Evolutionary conservation across 2,329 filamentous ascomycete genomes (phyloP).

Genomic region (Stylonectria norvegica): DNA sequence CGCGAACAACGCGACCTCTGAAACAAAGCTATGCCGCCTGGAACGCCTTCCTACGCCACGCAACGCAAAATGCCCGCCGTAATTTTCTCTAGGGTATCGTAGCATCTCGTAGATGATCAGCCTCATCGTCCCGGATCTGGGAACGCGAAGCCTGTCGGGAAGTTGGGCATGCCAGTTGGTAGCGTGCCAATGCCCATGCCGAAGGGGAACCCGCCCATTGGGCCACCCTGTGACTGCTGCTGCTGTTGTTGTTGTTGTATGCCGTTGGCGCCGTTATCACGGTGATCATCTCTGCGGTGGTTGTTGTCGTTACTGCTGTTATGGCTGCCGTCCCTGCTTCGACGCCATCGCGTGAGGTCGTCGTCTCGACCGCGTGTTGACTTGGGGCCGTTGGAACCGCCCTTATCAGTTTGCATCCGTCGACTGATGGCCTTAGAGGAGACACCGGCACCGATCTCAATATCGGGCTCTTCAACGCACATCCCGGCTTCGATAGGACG

Average conservation of each 20-base stretch:
- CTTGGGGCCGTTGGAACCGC: conserved; percentile 62
- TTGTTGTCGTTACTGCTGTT: conserved; percentile 19
- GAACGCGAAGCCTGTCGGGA: conserved; percentile 39
- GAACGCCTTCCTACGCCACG: too few relatives aligned
- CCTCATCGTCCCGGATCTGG: conserved; percentile 30
- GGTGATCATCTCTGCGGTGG: conserved; percentile 12
- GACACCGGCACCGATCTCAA: conserved; percentile 95
- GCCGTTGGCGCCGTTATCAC: conserved; percentile 11
- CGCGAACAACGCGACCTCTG: too few relatives aligned
- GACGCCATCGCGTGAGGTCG: conserved; percentile 32
- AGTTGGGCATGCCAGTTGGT: conserved; percentile 43
- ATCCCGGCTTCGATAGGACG: conserved; percentile 75
- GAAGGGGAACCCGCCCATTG: conserved; percentile 35
- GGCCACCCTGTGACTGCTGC: conserved; percentile 21
- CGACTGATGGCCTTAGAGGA: conserved; percentile 83
- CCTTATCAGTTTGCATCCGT: conserved; percentile 66
- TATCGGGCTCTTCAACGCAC: conserved; percentile 94
- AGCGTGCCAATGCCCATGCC: conserved; percentile 39
- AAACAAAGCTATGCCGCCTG: too few relatives aligned
- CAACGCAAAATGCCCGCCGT: too few relatives aligned
- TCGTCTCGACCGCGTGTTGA: conserved; percentile 50
- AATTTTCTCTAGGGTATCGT: too few relatives aligned
- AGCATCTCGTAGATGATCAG: too few relatives aligned
- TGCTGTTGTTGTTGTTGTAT: conserved; percentile 13
- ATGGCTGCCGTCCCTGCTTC: conserved; percentile 31